Conservation (phyloP, 768 basidiomycete genomes). For the Naematelia aurantialba region DNA sequence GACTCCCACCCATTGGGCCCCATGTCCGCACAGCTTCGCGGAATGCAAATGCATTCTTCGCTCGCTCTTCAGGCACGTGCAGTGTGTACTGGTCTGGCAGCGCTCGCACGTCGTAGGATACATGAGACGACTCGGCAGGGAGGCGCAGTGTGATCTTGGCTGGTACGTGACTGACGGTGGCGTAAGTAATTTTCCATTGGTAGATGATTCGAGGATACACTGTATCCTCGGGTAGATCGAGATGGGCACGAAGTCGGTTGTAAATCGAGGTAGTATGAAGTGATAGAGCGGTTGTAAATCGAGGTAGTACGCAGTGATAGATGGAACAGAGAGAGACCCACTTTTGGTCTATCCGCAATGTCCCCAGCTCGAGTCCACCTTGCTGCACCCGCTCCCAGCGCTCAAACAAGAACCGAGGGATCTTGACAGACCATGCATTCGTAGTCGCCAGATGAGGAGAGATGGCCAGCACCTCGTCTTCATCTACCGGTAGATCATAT, state of each 20-base stretch:
- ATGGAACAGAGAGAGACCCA: slow-evolving; percentile 4
- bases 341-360: slow-evolving; percentile 68
- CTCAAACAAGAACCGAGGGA: slow-evolving; percentile 81
- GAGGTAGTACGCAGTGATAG: too few relatives aligned
- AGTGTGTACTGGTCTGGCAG: slow-evolving; percentile 72
- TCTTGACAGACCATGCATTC: slow-evolving; percentile 52
- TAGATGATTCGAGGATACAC: background rate
- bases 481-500: slow-evolving; percentile 1
- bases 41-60: slow-evolving; percentile 52
- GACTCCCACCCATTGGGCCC: slow-evolving; percentile 7
- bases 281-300: too few relatives aligned
- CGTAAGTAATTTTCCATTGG: background rate
- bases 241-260: too few relatives aligned
- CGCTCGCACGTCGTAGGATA: slow-evolving; percentile 7
- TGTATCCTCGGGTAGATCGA: too few relatives aligned
- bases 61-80: slow-evolving; percentile 77
- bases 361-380: slow-evolving; percentile 76
- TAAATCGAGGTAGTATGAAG: too few relatives aligned
- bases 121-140: slow-evolving; percentile 23
- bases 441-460: background rate
- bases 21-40: slow-evolving; percentile 31
- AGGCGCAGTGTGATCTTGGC: slow-evolving; percentile 27
- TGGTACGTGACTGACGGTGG: slow-evolving; percentile 14
- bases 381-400: slow-evolving; percentile 73
- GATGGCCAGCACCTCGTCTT: slow-evolving; percentile 3